Conservation (phyloP, 1,139 yeast species). For the Oligophagozyma castellii region DNA sequence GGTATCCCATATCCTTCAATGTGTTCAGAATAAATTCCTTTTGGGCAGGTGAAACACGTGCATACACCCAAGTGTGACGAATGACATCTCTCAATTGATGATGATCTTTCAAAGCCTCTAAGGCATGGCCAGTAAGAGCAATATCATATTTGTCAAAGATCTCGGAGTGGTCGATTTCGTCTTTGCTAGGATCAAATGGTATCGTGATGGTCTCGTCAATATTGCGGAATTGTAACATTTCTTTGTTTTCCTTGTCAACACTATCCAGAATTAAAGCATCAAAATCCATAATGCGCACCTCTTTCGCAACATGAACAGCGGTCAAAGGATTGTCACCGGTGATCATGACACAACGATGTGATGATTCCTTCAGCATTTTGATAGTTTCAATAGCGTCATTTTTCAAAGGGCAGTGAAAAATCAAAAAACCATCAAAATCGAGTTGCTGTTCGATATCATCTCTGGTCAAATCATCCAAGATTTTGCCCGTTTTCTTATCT, state of each 20-base stretch:
- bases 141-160: slow-evolving; percentile 63
- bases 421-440: slow-evolving; percentile 81
- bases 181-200: slow-evolving; percentile 47
- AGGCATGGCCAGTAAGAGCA: slow-evolving; percentile 90
- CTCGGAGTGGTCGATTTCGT: slow-evolving; percentile 38
- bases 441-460: slow-evolving; percentile 63
- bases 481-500: slow-evolving; percentile 37
- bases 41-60: slow-evolving; percentile 94
- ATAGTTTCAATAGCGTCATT: slow-evolving; percentile 84
- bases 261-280: slow-evolving; percentile 80
- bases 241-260: slow-evolving; percentile 49
- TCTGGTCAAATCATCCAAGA: slow-evolving; percentile 48
- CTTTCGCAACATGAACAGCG: slow-evolving; percentile 94
- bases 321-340: slow-evolving; percentile 98
- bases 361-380: slow-evolving; percentile 84
- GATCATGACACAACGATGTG: slow-evolving; percentile 93
- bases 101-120: slow-evolving; percentile 50
- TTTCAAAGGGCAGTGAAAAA: slow-evolving; percentile 95
- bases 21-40: slow-evolving; percentile 82
- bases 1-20: slow-evolving; percentile 79
- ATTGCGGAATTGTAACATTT: slow-evolving; percentile 71
- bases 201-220: slow-evolving; percentile 62
- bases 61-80: slow-evolving; percentile 91
- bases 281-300: slow-evolving; percentile 73
- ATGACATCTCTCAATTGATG: slow-evolving; percentile 56